Evolutionary conservation across 2,329 filamentous ascomycete species (phyloP), one percentile per base, ranked within the genome.

Genomic region (Fusarium nanum): DNA sequence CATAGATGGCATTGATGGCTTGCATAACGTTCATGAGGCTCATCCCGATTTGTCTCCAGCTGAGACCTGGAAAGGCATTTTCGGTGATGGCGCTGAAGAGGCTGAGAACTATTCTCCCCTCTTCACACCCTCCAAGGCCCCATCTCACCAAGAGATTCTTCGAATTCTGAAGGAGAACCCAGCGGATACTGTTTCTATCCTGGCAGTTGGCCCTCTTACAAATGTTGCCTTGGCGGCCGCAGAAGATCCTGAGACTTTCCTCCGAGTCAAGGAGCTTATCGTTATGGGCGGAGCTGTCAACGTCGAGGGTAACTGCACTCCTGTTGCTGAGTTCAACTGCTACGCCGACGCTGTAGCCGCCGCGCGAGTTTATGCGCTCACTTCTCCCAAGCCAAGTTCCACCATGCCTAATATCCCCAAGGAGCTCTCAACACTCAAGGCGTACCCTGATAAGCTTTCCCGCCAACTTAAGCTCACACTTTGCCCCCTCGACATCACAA

Each of bases 231-330:
- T 97, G 27, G 96, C 96, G 5, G 94, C 96, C 5, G 90, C 93
- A 16, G 89, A 93, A 75, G 95, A 98, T 73, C 91, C 94, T 0
- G 93, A 95, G 79, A 91, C 94, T 1, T 98, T 99, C 79, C 85
- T 99, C 58, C 89, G 90, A 45, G 93, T 90, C 50, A 97, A 97
- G 79, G 94, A 98, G 80, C 87, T 99, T 5, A 91, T 97, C 6
- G 92, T 98, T 48, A 99, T 99, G 96, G 96, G 95, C 63, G 96
- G 96, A 64, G 91, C 93, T 25, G 87, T 99, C 56, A 86, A 92
- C 63, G 83, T 89, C 46, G 87, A 90, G 53, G 96, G 96, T 73
- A 99, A 99, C 79, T 89, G 93, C 76, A 90, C 89, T 47, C 95
- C 96, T 3, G 88, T 91, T 14, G 93, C 93, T 68, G 96, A 99